Base-by-base conservation (phyloP, 75 land plant genomes). In the Pinus tabuliformis region DNA sequence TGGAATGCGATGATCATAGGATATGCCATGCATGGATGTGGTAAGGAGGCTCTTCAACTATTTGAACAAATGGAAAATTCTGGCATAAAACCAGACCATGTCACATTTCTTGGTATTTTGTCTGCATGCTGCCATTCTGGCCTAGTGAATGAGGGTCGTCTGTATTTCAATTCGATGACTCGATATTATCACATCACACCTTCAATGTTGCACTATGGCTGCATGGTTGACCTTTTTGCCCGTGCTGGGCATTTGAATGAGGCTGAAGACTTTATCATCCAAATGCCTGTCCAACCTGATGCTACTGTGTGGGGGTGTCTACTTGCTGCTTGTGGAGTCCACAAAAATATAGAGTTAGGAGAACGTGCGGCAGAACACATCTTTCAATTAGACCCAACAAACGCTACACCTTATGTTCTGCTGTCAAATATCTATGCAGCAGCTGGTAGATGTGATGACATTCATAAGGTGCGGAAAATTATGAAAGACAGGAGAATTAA, bases 91-190 rank as follows among this genome's bases (percentile, higher is more conserved):
- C 88, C 88, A 30, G 88, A 86, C 72, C 78, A 30, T 49, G 58
- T 86, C 42, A 81, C 88, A 59, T 86, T 86, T 8, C 63, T 37
- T 81, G 88, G 82, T 39, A 75, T 86, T 7, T 57, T 83, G 49
- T 83, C 80, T 85, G 87, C 86, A 58, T 88, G 89, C 60, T 79
- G 84, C 59, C 89, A 88, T 84, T 82, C 82, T 22, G 89, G 89
- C 18, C 84, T 84, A 3, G 83, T 82, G 26, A 81, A 81, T 45
- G 78, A 77, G 26, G 84, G 79, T 9, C 75, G 70, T 12, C 4
- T 16, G 21, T 76, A 76, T 74, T 87, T 87, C 49, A 57, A 74
- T 14, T 82, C 86, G 18, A 87, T 87, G 86, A 14, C 66, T 0
- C 56, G 39, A 52, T 73, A 78, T 70, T 74, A 84, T 77, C 82